phyloP scores from a whole-genome alignment of 2,329 filamentous ascomycete species.

The Hypoxylon sp. region DNA sequence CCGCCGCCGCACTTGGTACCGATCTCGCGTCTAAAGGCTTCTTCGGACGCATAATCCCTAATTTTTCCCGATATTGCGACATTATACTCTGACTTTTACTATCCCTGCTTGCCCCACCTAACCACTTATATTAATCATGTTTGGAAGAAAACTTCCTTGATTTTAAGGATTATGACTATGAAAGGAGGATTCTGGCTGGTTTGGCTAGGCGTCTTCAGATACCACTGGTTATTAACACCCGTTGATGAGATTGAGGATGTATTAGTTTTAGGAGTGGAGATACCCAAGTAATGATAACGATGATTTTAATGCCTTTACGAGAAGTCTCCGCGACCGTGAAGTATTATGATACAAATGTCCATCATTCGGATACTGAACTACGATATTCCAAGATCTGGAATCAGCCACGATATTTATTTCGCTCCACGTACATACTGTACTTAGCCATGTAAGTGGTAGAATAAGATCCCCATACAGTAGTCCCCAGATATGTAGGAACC shows the following conservation, averaged over 20 bases:
- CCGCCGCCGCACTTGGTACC: slow-evolving; percentile 52
- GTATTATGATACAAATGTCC: background rate
- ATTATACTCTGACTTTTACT: background rate
- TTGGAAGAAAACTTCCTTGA: background rate
- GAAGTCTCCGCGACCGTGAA: background rate
- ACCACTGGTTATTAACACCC: background rate
- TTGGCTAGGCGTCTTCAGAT: slow-evolving; percentile 5
- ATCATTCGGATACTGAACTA: background rate
- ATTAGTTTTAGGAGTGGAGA: slow-evolving; percentile 10
- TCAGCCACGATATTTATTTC: background rate
- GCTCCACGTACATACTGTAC: background rate
- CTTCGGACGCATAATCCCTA: background rate
- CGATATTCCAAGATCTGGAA: background rate
- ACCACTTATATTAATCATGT: background rate
- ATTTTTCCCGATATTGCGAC: background rate
- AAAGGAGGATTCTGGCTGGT: background rate
- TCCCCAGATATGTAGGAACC: slow-evolving; percentile 14
- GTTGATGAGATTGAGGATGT: slow-evolving; percentile 11
- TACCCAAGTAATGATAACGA: slow-evolving; percentile 14
- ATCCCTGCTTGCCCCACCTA: background rate
- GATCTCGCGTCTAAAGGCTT: slow-evolving; percentile 50
- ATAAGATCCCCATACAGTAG: background rate
- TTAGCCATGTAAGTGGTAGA: too few species aligned
- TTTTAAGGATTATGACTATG: background rate
- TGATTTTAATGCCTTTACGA: background rate